phyloP scores from a whole-genome alignment of 1,139 yeast species.

The Yamadazyma trypodendri region DNA sequence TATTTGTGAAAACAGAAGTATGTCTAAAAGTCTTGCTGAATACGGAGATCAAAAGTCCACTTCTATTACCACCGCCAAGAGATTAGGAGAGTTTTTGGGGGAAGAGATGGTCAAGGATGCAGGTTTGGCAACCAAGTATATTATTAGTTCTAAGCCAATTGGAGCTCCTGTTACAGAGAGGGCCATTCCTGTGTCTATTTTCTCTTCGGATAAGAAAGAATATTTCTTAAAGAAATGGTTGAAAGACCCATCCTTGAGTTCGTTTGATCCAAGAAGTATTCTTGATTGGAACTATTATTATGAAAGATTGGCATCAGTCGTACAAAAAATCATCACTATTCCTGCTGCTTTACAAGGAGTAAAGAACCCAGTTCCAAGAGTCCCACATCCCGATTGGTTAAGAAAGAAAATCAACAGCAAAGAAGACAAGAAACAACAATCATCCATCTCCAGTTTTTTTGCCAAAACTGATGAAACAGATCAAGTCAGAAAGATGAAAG shows the following conservation, averaged over 20 bases:
- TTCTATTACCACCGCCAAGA: conserved; percentile 89
- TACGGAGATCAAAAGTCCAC: conserved; percentile 92
- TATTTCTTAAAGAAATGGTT: conserved; percentile 83
- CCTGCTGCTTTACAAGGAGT: conserved; percentile 95
- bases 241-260: conserved; percentile 71
- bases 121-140: conserved; percentile 92
- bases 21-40: conserved; percentile 89
- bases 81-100: conserved; percentile 95
- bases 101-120: conserved; percentile 96
- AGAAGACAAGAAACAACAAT: conserved; percentile 72
- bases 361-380: conserved; percentile 92
- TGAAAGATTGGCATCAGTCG: conserved; percentile 88
- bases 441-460: conserved; percentile 61
- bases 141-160: conserved; percentile 80
- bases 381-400: conserved; percentile 94
- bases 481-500: conserved; percentile 40
- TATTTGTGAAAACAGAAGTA: conserved; percentile 93
- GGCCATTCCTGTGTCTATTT: conserved; percentile 94
- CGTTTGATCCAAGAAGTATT: conserved; percentile 84
- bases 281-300: conserved; percentile 93
- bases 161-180: conserved; percentile 94
- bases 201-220: conserved; percentile 73
- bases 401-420: conserved; percentile 56
- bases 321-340: conserved; percentile 91
- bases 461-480: conserved; percentile 32